Base-by-base conservation (phyloP, 2,329 filamentous ascomycete genomes). In the Gnomoniopsis sp. region DNA sequence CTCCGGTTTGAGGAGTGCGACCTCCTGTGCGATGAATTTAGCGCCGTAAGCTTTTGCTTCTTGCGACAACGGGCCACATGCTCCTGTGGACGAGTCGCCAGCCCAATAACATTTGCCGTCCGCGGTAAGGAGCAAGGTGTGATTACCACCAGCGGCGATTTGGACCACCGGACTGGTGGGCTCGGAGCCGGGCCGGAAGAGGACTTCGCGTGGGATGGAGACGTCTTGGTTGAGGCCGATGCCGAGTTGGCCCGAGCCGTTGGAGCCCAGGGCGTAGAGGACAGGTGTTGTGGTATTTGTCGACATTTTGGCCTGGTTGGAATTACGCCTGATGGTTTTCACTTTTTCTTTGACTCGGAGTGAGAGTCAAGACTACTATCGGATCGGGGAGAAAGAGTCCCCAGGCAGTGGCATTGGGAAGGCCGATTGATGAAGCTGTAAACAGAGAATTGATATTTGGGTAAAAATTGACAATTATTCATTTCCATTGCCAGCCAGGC, bases 101-200 rank as follows among this genome's bases (percentile, higher is more conserved):
- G 85, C 81, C 67, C 83, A 86, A 67, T 84, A 89, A 0, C 93
- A 75, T 1, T 74, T 65, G 0, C 88, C 87, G 26, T 77, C 69
- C 3, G 76, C 68, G n/a, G 82, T 84, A 12, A 92, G 76, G 11
- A 96, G 70, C 3, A 97, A 74, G 0, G 91, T 96, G 71, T 97
- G 93, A 68, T 97, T 97, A 1, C 93, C 93, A 3, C 93, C 93
- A 8, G 90, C 79, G 21, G 75, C 75, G 11, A 81, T 70, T 46
- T 70, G 71, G 53, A 69, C 65, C 57, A 80, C 70, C 17, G 71
- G 62, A 26, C 70, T 67, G 15, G 75, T 69, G 30, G 67, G 65
- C 38, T 73, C 69, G 52, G 69, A 67, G 15, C 71, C 69, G 2
- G 75, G 71, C 6, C 76, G 69, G 70, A 90, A 88, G n/a, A 81